Conservation (phyloP, 1,284 basidiomycete species). For the Wallemia hederae region DNA sequence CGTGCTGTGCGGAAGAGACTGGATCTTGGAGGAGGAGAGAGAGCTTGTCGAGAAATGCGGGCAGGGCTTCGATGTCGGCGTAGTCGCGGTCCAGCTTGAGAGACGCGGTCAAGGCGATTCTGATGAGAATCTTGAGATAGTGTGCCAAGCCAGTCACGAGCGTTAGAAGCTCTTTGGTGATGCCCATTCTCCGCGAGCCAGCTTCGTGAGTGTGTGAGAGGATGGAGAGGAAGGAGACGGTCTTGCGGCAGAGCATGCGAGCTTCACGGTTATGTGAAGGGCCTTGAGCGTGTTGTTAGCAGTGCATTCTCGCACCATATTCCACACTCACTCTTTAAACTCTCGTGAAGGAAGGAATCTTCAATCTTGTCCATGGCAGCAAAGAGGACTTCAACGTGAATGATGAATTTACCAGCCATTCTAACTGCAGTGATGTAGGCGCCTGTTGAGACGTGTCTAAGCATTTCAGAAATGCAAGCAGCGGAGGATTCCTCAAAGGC, state of each 20-base stretch:
- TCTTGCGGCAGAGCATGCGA: slow-evolving; percentile 92
- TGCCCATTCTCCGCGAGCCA: slow-evolving; percentile 60
- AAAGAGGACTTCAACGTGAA: slow-evolving; percentile 94
- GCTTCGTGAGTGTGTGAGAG: slow-evolving; percentile 89
- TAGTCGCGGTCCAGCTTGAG: slow-evolving; percentile 82
- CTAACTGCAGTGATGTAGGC: slow-evolving; percentile 86
- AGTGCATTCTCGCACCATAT: background rate
- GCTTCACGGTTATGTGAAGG: slow-evolving; percentile 96
- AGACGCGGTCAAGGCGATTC: slow-evolving; percentile 84
- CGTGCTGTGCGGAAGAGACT: background rate
- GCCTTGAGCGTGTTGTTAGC: slow-evolving; percentile 22
- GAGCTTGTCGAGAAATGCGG: slow-evolving; percentile 35
- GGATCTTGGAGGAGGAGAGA: background rate
- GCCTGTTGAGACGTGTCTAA: slow-evolving; percentile 82
- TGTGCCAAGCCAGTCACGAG: slow-evolving; percentile 93
- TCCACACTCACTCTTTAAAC: slow-evolving; percentile 41
- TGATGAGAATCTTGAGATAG: slow-evolving; percentile 96
- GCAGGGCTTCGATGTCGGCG: slow-evolving; percentile 48
- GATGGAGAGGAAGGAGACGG: slow-evolving; percentile 90
- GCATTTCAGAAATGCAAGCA: slow-evolving; percentile 98
- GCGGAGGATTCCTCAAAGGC: slow-evolving; percentile 96
- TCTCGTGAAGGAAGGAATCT: slow-evolving; percentile 50
- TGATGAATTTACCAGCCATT: slow-evolving; percentile 93
- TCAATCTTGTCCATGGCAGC: slow-evolving; percentile 91
- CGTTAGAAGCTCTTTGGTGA: slow-evolving; percentile 91